Conservation (phyloP, 495 filamentous ascomycete species). For the Penicillium cinerascens region DNA sequence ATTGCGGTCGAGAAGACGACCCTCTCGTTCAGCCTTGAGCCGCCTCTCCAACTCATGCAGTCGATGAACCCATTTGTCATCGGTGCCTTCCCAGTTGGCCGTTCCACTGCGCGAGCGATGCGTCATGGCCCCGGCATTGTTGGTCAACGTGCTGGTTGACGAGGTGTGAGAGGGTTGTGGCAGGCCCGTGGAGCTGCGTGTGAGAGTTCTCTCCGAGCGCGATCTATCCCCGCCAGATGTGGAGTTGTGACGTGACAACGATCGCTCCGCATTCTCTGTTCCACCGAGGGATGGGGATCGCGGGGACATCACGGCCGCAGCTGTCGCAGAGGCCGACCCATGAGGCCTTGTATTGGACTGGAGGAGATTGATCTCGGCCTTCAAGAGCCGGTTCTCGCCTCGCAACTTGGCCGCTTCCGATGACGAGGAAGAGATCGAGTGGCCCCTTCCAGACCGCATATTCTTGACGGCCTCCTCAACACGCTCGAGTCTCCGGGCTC, state of each 20-base stretch:
- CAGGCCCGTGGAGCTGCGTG: conserved; percentile 34
- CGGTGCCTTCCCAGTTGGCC: conserved; percentile 29
- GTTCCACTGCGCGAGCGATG: conserved; percentile 30
- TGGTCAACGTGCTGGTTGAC: conserved; percentile 31
- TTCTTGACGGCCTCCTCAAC: conserved; percentile 69
- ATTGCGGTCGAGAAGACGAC: conserved; percentile 74
- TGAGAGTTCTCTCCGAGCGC: conserved; percentile 22
- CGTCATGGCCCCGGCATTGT: conserved; percentile 30
- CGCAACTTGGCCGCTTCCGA: conserved; percentile 68
- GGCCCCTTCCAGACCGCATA: conserved; percentile 38
- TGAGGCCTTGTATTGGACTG: conserved; percentile 49
- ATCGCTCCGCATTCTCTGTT: conserved; percentile 27
- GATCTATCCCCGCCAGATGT: conserved; percentile 23
- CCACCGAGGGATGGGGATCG: conserved; percentile 27
- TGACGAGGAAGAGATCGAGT: conserved; percentile 44
- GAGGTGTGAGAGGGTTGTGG: conserved; percentile 36
- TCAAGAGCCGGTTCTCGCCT: conserved; percentile 76
- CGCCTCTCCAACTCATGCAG: conserved; percentile 83
- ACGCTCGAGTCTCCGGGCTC: conserved; percentile 82
- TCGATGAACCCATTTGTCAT: conserved; percentile 79
- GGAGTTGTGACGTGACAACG: conserved; percentile 51
- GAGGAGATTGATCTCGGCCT: conserved; percentile 75
- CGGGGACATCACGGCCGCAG: conserved; percentile 24
- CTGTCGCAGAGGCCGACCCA: conserved; percentile 20
- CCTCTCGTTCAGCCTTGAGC: conserved; percentile 86